phyloP scores from a whole-genome alignment of 495 filamentous ascomycete genomes.

The Xylaria curta region DNA sequence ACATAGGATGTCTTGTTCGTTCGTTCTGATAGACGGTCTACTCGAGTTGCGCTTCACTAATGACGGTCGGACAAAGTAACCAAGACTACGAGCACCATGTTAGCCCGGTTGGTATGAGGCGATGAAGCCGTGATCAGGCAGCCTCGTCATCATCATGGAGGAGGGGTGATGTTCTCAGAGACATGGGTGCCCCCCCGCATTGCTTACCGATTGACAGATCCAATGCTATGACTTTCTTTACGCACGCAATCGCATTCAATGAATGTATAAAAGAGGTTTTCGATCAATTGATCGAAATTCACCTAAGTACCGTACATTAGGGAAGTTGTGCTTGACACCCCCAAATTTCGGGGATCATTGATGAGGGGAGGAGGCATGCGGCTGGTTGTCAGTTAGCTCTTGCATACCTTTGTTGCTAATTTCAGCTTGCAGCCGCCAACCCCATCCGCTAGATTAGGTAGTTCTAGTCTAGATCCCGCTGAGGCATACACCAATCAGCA shows the following conservation, averaged over 20 bases:
- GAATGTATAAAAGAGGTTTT: not conserved
- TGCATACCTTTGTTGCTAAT: constrained; percentile 20
- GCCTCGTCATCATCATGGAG: not conserved
- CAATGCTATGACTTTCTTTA: not conserved
- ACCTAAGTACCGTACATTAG: not conserved
- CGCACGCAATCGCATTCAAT: not conserved
- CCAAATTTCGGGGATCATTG: not conserved
- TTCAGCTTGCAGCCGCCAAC: constrained; percentile 22
- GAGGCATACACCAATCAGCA: not conserved
- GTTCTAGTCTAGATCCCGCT: constrained; percentile 3
- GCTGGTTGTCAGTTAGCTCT: not conserved
- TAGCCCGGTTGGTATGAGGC: not conserved
- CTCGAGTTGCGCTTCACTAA: not conserved
- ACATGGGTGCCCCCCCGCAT: constrained; percentile 9
- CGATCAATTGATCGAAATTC: not conserved
- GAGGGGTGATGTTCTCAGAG: not conserved
- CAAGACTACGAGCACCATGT: not conserved
- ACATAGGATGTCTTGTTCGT: constrained; percentile 24
- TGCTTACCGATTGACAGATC: constrained; percentile 10
- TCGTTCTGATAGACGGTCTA: not conserved
- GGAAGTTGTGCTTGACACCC: not conserved
- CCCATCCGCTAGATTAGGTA: not conserved
- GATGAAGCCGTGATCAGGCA: not conserved
- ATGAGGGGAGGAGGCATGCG: not conserved
- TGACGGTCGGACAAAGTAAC: not conserved